Evolutionary conservation across 768 basidiomycete genomes (phyloP), one percentile per base, ranked within the genome.

Genomic region (Panaeolus cyanescens): DNA sequence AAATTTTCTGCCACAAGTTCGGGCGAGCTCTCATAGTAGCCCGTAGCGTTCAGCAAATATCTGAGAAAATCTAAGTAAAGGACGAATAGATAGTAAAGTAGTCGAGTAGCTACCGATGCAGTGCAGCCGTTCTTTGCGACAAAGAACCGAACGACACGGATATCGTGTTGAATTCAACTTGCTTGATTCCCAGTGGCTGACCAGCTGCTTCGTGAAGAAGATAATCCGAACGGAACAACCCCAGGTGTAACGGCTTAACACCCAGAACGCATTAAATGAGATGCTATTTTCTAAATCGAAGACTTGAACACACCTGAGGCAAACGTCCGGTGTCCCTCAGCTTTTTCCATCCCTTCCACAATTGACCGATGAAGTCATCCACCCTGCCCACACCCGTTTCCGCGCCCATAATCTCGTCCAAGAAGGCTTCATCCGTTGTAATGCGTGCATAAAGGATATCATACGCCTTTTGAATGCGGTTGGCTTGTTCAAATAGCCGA

Each of bases 101-200:
- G 19, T 4, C 13, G 33, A 32, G 3, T 1, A 58, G 77, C 54
- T 65, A 95, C 93, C 88, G 81, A 74, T 99, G 96, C 70, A 98
- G 72, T 22, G 85, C 84, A 3, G 90, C 80, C 9, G 82, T 78
- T 34, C 79, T 81, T 63, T 91, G 80, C 0, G 92, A 92, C 13
- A 98, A 79, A 1, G 88, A 70, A 0, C 95, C 96, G 72, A 98
- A 96, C 0, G 95, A 95, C 0, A 89, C 86, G 2, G 95, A 93
- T 64, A 98, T 96, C 8, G 96, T 97, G 71, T 99, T 99, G 77
- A 98, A 97, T 72, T 99, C 96, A 39, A 99, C 96, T 75, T 99
- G 96, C 72, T 95, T 96, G 64, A 99, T 74, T 5, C 77, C 74
- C 13, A 79, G 68, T 3, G 70, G 57, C 33, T 78, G 70, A 30